A percentile compares a stretch with the other conserved stretches of the same genome.
Evolutionary conservation across 2,329 filamentous ascomycete species (phyloP).

Genomic region (Thielaviopsis ethacetica): DNA sequence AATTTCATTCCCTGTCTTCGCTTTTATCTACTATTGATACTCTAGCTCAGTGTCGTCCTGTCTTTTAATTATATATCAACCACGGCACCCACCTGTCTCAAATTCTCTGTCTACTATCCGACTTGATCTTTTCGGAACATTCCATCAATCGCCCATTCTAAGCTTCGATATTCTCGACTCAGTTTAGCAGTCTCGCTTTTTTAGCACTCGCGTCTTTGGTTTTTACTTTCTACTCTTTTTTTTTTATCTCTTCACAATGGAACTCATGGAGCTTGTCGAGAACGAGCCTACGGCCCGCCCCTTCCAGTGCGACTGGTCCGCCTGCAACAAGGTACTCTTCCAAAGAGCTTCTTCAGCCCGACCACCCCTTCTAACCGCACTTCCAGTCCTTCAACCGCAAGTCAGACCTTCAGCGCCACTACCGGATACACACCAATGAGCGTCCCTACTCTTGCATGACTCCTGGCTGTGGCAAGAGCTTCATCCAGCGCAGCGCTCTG

Average conservation of each 20-base stretch:
- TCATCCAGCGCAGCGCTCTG: slow-evolving; percentile 53
- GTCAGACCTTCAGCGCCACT: slow-evolving; percentile 53
- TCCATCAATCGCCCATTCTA: not conserved
- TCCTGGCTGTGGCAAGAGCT: slow-evolving; percentile 49
- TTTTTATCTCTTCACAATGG: slow-evolving; percentile 26
- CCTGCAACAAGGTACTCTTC: slow-evolving; percentile 41
- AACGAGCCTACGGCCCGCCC: slow-evolving; percentile 46
- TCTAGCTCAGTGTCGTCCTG: not conserved
- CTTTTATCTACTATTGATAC: not conserved
- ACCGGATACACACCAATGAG: slow-evolving; percentile 57
- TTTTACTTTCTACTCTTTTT: not conserved
- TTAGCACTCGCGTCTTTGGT: not conserved
- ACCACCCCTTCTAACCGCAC: not conserved
- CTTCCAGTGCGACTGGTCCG: slow-evolving; percentile 47
- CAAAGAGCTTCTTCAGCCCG: not conserved
- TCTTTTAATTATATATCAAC: not conserved
- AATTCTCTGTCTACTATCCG: not conserved
- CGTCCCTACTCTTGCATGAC: slow-evolving; percentile 46
- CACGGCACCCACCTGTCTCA: not conserved
- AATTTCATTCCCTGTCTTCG: not conserved
- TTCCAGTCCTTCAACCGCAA: slow-evolving; percentile 54
- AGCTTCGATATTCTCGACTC: not conserved
- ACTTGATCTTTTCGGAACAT: not conserved
- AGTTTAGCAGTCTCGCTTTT: not conserved
- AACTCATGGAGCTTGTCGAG: slow-evolving; percentile 48